phyloP scores from a whole-genome alignment of 164 flowering plant genomes.

The Akebia trifoliata region DNA sequence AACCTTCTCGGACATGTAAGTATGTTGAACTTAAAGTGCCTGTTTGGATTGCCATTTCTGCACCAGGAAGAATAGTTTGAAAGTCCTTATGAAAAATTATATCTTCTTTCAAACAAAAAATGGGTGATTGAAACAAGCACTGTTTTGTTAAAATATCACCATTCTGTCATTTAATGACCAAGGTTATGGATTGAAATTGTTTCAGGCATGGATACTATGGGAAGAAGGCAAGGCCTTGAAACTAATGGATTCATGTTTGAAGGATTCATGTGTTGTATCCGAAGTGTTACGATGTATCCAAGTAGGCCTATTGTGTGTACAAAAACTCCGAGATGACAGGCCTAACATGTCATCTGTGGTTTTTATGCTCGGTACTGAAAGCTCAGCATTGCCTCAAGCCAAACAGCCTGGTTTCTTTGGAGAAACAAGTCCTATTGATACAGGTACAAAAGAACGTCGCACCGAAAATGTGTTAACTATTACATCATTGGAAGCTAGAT shows the following conservation, averaged over 20 bases:
- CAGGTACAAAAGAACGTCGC: no score
- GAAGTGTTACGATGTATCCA: conserved; percentile 1
- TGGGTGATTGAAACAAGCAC: no score
- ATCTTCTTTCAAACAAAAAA: not conserved
- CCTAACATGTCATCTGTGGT: conserved; percentile 5
- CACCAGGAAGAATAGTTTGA: no score
- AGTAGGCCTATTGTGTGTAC: conserved; percentile 1
- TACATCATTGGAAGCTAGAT: not conserved
- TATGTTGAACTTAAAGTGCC: no score
- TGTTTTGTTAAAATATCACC: no score
- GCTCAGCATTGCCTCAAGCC: not conserved
- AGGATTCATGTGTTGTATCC: not conserved
- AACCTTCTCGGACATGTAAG: conserved; percentile 5
- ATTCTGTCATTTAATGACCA: no score
- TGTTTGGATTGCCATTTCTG: no score
- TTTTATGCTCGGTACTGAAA: not conserved
- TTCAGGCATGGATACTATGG: conserved; percentile 3
- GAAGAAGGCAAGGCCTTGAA: not conserved
- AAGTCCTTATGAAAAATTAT: not conserved
- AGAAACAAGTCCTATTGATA: not conserved
- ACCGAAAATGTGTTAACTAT: not conserved
- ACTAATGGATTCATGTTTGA: not conserved
- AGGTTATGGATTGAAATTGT: not conserved
- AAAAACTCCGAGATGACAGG: not conserved
- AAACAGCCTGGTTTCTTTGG: not conserved